These are phyloP conservation scores for Phytophthora vignae DNA, from an alignment of 352 stramenopile species.

Conservation along the genomic window DNA sequence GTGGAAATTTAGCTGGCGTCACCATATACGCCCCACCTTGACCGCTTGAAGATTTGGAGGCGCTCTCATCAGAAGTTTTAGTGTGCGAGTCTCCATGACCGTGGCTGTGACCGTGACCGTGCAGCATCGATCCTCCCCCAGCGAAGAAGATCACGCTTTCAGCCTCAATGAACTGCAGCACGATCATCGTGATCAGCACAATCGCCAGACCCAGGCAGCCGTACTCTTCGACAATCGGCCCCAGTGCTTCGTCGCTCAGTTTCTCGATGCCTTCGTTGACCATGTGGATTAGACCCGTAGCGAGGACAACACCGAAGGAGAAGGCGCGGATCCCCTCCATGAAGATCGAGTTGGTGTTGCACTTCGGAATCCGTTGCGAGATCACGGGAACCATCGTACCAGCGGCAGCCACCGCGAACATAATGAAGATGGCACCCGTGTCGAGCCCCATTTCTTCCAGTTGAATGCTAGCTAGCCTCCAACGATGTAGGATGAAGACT, in stretches of 20 bases:
- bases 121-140: slow-evolving; percentile 13
- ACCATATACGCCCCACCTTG: background rate
- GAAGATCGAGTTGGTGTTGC: slow-evolving; percentile 26
- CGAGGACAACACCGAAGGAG: slow-evolving; percentile 63
- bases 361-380: slow-evolving; percentile 28
- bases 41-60: background rate
- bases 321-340: slow-evolving; percentile 55
- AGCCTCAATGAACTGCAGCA: slow-evolving; percentile 63
- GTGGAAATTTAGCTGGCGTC: background rate
- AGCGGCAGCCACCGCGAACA: slow-evolving; percentile 45
- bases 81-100: background rate
- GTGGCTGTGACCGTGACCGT: slow-evolving; percentile 37
- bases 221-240: slow-evolving; percentile 53
- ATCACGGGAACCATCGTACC: slow-evolving; percentile 49
- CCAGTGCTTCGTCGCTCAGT: slow-evolving; percentile 56
- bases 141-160: slow-evolving; percentile 59
- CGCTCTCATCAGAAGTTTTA: background rate
- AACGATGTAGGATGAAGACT: background rate
- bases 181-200: slow-evolving; percentile 53
- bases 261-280: slow-evolving; percentile 59
- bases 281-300: slow-evolving; percentile 70
- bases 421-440: slow-evolving; percentile 49
- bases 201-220: slow-evolving; percentile 47
- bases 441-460: slow-evolving; percentile 45
- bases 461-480: background rate